Percentiles rank a stretch among this genome's conserved stretches.
These are phyloP conservation scores for Furcasterigmium sp. DNA, from an alignment of 2,329 filamentous ascomycete species.

Conservation along the genomic window DNA sequence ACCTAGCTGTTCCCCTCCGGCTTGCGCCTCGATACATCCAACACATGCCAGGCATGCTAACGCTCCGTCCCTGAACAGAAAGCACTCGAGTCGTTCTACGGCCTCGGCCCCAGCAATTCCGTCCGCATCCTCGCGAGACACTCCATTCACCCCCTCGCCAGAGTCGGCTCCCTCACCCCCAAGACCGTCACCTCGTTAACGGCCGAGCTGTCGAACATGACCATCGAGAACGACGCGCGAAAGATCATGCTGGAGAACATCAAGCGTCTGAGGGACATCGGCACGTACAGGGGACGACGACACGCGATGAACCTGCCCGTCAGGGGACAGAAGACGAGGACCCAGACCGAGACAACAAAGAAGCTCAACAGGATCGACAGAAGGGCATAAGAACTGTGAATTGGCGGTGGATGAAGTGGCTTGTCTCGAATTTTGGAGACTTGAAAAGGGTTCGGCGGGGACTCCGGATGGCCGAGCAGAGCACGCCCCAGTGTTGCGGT, in stretches of 20 bases:
- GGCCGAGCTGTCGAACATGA: conserved; percentile 84
- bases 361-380: conserved; percentile 57
- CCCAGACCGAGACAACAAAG: conserved; percentile 57
- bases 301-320: conserved; percentile 93
- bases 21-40: background rate
- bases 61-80: no score
- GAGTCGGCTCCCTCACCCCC: conserved; percentile 67
- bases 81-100: conserved; percentile 81
- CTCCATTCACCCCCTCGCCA: conserved; percentile 79
- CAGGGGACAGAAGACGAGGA: conserved; percentile 82
- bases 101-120: conserved; percentile 67
- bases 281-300: conserved; percentile 78
- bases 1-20: background rate
- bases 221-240: conserved; percentile 83
- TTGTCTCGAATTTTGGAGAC: no score
- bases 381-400: conserved; percentile 22
- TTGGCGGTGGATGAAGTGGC: no score
- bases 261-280: conserved; percentile 79
- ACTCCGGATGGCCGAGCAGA: no score
- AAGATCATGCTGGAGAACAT: conserved; percentile 81
- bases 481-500: no score
- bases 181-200: conserved; percentile 78
- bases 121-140: conserved; percentile 79
- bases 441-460: no score
- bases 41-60: no score